These are phyloP conservation scores for Lactarius vividus DNA, from an alignment of 768 basidiomycete genomes.

Conservation along the genomic window DNA sequence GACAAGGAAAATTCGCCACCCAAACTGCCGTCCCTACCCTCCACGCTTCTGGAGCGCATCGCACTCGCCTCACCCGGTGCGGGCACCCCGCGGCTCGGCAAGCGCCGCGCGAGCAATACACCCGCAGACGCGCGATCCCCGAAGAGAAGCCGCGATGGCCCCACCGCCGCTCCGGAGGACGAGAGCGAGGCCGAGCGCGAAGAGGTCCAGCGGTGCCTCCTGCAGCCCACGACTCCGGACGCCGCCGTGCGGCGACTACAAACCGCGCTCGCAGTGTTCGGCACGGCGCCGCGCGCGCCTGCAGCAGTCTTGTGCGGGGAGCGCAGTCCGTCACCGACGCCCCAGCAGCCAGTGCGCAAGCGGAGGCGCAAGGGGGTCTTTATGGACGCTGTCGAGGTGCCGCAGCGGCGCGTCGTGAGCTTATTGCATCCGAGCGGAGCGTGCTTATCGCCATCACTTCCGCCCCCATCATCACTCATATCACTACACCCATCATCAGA, in stretches of 20 bases:
- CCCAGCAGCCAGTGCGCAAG: constrained; percentile 1
- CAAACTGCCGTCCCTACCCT: constrained; percentile 32
- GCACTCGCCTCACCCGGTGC: constrained; percentile 37
- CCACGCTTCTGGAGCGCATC: constrained; percentile 46
- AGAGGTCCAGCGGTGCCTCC: constrained; percentile 12
- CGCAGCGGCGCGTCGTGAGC: constrained; percentile 31
- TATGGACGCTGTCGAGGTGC: constrained; percentile 54
- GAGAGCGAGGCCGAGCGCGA: constrained; percentile 23
- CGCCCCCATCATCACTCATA: not conserved
- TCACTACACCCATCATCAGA: not conserved
- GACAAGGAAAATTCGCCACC: constrained; percentile 67
- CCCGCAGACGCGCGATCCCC: constrained; percentile 25
- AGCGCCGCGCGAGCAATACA: constrained; percentile 44
- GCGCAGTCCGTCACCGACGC: constrained; percentile 18
- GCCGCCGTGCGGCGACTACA: not conserved
- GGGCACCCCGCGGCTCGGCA: constrained; percentile 38
- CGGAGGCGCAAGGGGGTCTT: constrained; percentile 49
- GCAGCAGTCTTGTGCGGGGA: not conserved
- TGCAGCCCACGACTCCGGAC: constrained; percentile 9
- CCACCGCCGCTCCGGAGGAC: not conserved
- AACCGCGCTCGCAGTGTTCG: not conserved
- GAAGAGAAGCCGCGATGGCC: constrained; percentile 6
- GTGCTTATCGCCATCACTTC: not conserved
- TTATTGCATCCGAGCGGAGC: not conserved
- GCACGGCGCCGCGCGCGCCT: not conserved